Percentiles rank a stretch among this genome's conserved stretches.
Conservation (phyloP, 2,329 filamentous ascomycete genomes). For the Aspergillus jensenii region DNA sequence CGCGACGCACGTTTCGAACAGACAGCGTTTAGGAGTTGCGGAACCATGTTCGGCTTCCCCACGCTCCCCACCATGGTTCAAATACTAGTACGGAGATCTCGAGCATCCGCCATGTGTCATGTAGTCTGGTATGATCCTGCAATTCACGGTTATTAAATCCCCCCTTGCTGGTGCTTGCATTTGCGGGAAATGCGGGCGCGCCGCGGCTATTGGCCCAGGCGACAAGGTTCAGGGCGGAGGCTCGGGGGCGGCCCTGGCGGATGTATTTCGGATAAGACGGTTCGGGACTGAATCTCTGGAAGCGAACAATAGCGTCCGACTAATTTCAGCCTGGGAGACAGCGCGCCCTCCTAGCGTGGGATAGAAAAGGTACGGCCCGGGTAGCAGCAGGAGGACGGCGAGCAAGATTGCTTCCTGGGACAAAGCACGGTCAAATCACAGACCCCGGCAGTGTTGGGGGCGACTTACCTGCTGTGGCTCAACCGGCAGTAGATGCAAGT, state of each 20-base stretch:
- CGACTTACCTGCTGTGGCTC: neutral
- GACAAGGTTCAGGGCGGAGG: neutral
- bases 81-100: neutral
- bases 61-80: neutral
- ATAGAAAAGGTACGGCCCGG: neutral
- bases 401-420: conserved; percentile 34
- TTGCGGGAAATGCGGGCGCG: neutral
- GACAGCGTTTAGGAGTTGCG: neutral
- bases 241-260: neutral
- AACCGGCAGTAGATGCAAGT: neutral
- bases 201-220: neutral
- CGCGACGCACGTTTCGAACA: neutral
- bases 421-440: neutral
- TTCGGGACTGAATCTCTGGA: neutral
- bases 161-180: neutral
- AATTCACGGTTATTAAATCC: neutral
- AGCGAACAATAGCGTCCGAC: neutral
- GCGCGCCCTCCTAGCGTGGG: too few relatives aligned
- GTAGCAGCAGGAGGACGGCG: neutral
- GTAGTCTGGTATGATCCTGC: neutral
- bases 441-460: neutral
- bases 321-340: neutral
- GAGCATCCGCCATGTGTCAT: neutral
- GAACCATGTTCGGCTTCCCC: neutral
- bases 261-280: neutral